phyloP scores from a whole-genome alignment of 768 basidiomycete species.

The Trametes maxima region DNA sequence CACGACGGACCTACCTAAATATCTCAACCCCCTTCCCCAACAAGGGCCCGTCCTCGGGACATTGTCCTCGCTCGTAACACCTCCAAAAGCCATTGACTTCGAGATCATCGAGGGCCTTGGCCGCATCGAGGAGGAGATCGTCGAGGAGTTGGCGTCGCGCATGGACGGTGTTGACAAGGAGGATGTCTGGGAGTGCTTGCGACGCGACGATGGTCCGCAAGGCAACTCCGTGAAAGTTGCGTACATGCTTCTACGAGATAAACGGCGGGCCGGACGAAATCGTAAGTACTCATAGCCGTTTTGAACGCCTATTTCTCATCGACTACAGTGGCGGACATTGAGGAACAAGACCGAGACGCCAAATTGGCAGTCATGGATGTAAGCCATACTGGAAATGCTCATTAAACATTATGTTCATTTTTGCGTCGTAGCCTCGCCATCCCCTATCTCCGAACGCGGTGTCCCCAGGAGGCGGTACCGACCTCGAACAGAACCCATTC shows the following conservation, averaged over 20 bases:
- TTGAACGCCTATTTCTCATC: conserved; percentile 18
- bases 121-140: conserved; percentile 87
- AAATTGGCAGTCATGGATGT: conserved; percentile 81
- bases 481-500: conserved; percentile 78
- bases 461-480: conserved; percentile 56
- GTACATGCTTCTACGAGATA: conserved; percentile 91
- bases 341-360: conserved; percentile 86
- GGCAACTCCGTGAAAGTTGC: conserved; percentile 97
- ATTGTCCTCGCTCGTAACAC: conserved; percentile 70
- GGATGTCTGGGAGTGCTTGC: conserved; percentile 85
- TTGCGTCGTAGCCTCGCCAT: conserved; percentile 60
- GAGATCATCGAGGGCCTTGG: conserved; percentile 92
- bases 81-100: conserved; percentile 67
- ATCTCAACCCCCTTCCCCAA: conserved; percentile 82
- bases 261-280: conserved; percentile 79
- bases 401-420: conserved; percentile 13
- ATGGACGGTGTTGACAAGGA: conserved; percentile 79
- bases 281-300: conserved; percentile 52
- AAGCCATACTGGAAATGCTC: conserved; percentile 34
- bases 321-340: conserved; percentile 66
- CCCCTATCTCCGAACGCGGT: conserved; percentile 65
- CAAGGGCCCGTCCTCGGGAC: conserved; percentile 78
- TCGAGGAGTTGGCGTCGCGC: conserved; percentile 74
- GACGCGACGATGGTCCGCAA: conserved; percentile 79
- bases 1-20: conserved; percentile 79